Evolutionary conservation across 2,329 filamentous ascomycete species (phyloP).

Genomic region (Calonectria ilicicola): DNA sequence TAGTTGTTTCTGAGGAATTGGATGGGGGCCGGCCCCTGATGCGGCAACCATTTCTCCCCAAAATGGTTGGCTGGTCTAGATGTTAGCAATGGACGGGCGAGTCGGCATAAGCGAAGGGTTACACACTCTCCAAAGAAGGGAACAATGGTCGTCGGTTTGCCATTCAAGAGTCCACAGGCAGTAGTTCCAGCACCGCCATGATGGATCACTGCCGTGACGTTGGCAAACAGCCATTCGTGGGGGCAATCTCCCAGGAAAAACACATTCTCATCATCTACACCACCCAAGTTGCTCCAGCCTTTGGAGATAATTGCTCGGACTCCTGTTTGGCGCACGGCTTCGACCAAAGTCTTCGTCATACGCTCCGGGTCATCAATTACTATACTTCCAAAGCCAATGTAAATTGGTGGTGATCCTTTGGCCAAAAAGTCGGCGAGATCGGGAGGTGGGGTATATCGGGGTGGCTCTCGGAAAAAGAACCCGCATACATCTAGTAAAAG

Average conservation of each 20-base stretch:
- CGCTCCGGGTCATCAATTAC: slow-evolving; percentile 76
- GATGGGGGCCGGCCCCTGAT: slow-evolving; percentile 28
- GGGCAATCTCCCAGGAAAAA: slow-evolving; percentile 79
- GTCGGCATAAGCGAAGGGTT: not conserved
- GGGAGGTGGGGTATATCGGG: slow-evolving; percentile 64
- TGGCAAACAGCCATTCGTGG: slow-evolving; percentile 80
- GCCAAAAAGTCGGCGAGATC: slow-evolving; percentile 68
- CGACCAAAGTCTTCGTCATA: slow-evolving; percentile 75
- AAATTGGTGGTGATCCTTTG: slow-evolving; percentile 70
- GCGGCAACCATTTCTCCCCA: slow-evolving; percentile 37
- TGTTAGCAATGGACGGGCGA: not conserved
- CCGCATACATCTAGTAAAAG: slow-evolving; percentile 61
- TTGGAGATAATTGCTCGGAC: slow-evolving; percentile 77
- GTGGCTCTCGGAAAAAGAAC: slow-evolving; percentile 72
- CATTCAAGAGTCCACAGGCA: slow-evolving; percentile 76
- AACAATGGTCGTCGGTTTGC: slow-evolving; percentile 76
- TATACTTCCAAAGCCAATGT: slow-evolving; percentile 81
- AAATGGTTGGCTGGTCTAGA: slow-evolving; percentile 23
- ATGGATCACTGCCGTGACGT: slow-evolving; percentile 73
- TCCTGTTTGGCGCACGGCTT: slow-evolving; percentile 71
- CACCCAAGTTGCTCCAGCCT: slow-evolving; percentile 78
- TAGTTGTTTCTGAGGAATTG: slow-evolving; percentile 27
- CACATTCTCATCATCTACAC: slow-evolving; percentile 67
- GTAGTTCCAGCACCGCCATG: slow-evolving; percentile 81
- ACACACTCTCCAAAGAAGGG: slow-evolving; percentile 73